Evolutionary conservation across 2,329 filamentous ascomycete species (phyloP).

Genomic region (Alternaria arbusti): DNA sequence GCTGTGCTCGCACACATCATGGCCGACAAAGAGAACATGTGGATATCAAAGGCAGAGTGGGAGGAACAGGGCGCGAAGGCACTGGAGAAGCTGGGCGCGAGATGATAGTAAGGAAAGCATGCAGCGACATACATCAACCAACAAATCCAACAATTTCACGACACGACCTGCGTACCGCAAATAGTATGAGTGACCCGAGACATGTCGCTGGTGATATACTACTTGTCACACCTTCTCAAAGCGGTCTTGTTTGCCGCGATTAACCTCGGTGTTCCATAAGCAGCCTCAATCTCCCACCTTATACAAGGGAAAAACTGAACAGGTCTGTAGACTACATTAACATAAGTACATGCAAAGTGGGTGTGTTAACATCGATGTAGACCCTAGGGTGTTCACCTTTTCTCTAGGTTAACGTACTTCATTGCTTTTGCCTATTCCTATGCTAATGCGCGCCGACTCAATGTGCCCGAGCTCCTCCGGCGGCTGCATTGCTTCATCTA

Average conservation of each 20-base stretch:
- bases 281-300: neutral
- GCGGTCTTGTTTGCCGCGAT: neutral
- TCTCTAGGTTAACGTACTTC: no score
- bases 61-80: constrained; percentile 85
- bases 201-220: constrained; percentile 3
- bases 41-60: constrained; percentile 98
- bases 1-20: constrained; percentile 98
- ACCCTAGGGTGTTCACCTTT: no score
- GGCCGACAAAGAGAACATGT: constrained; percentile 99
- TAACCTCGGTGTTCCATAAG: neutral
- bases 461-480: constrained; percentile 11
- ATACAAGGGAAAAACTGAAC: neutral
- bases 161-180: neutral
- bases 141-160: constrained; percentile 13
- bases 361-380: no score
- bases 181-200: neutral
- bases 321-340: no score
- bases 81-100: constrained; percentile 90
- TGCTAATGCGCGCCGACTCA: neutral
- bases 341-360: no score
- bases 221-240: constrained; percentile 3
- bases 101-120: constrained; percentile 57
- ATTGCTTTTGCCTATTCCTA: neutral
- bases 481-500: constrained; percentile 8
- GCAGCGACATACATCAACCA: constrained; percentile 6